Percentiles rank a stretch among this genome's conserved stretches.
Evolutionary conservation across 2,329 filamentous ascomycete species (phyloP).

Genomic region (Spiromastix sp.): DNA sequence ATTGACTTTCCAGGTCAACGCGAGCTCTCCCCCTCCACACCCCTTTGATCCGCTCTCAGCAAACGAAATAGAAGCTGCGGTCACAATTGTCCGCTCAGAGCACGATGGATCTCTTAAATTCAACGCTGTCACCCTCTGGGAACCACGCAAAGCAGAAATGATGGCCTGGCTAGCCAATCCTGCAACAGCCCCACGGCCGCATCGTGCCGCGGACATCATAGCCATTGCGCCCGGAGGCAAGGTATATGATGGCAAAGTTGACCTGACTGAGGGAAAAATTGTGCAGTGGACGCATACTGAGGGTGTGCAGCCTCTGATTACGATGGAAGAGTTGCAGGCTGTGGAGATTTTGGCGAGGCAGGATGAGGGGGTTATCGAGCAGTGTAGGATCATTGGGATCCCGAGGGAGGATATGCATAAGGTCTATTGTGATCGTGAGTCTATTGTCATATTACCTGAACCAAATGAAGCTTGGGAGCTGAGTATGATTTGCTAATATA

Average conservation of each 20-base stretch:
- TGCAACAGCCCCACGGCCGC: constrained; percentile 49
- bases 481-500: not conserved
- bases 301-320: constrained; percentile 79
- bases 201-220: constrained; percentile 69
- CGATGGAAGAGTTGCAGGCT: constrained; percentile 75
- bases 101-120: constrained; percentile 62
- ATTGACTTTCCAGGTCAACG: constrained; percentile 51
- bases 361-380: constrained; percentile 80
- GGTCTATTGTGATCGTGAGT: constrained; percentile 78
- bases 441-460: not conserved
- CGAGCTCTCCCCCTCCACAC: constrained; percentile 46
- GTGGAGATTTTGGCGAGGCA: constrained; percentile 68
- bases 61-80: constrained; percentile 62
- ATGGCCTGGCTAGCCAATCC: constrained; percentile 64
- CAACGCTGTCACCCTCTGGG: constrained; percentile 75
- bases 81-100: constrained; percentile 57
- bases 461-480: not conserved
- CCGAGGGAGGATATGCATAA: constrained; percentile 80
- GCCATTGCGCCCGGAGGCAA: constrained; percentile 69
- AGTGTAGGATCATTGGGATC: constrained; percentile 75
- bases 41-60: constrained; percentile 69
- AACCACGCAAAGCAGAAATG: constrained; percentile 81
- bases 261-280: constrained; percentile 57
- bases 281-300: constrained; percentile 64
- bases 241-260: constrained; percentile 72